Base-by-base conservation (phyloP, 805 yeast species). In the Saccharomyces paradoxus region DNA sequence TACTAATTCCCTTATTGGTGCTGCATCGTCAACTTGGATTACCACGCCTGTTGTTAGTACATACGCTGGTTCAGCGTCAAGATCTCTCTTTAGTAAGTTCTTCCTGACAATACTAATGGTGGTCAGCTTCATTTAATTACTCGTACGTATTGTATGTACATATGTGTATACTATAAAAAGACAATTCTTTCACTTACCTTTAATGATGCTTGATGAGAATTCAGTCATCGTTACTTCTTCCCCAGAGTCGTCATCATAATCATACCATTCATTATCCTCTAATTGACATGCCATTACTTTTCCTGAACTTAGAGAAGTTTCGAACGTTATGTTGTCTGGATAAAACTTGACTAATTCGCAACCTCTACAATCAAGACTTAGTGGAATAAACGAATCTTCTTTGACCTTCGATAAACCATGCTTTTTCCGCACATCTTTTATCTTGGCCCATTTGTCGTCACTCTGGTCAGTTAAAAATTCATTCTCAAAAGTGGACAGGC, bases 211-310 rank as follows among this genome's bases (percentile, higher is more conserved):
- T 86, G 94, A 91, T 48, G 71, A 65, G n/a, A 83, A 75, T 2
- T 88, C 91, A 0, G 87, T 82, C 14, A 94, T 79, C 24, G 91
- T 81, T 21, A 90, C 97, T 69, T 92, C 97, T 47, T 75, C 80
- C 12, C 82, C 80, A 7, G 86, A 84, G 60, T 83, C 81, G 54
- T 94, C 98, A 68, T 94, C 98, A 66, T 91, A 94, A 63, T 94
- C 99, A 66, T 84, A 94, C 91, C 96, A 91, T 66, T 94, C 98
- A 52, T 81, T 83, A 29, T 90, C 73, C 54, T 86, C 94, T 27
- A 89, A 59, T 52, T 61, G 55, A 26, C 63, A 64, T 30, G 65
- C 64, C 59, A 69, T 58, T 1, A 46, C 37, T 17, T 61, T 67
- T 4, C 68, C 67, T 8, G 68, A 58, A 4, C 46, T 50, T 46